Evolutionary conservation across 176 grass and related monocot genomes (phyloP).

Genomic region (Avena sativa): DNA sequence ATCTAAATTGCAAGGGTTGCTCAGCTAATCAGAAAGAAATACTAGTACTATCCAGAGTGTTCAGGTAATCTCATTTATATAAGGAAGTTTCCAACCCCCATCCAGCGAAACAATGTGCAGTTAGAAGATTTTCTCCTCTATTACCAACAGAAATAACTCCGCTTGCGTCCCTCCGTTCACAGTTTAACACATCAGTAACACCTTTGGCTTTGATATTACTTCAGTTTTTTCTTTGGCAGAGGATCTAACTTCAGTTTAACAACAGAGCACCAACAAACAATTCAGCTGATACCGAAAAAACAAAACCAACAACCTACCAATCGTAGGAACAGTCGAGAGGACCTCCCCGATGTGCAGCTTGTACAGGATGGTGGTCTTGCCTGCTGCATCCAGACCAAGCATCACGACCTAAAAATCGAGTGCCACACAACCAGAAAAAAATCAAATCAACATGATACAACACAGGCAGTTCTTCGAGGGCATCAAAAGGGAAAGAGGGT

Average conservation of each 20-base stretch:
- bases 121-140: neutral
- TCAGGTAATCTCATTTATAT: conserved; percentile 1
- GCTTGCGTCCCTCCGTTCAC: neutral
- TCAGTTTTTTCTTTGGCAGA: neutral
- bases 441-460: neutral
- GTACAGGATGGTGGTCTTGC: conserved; percentile 81
- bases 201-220: neutral
- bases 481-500: neutral
- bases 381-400: conserved; percentile 80
- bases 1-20: neutral
- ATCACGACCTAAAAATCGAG: conserved; percentile 66
- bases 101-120: neutral
- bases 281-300: neutral
- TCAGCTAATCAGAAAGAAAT: neutral
- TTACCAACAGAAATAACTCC: neutral
- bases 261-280: neutral
- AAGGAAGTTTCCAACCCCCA: neutral
- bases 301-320: conserved; percentile 49
- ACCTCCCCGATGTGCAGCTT: conserved; percentile 87
- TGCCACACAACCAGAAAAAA: neutral
- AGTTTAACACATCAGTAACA: neutral
- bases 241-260: neutral
- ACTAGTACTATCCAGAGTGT: neutral
- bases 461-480: neutral
- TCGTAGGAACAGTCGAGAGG: conserved; percentile 80